These are phyloP conservation scores for Xylariales sp. DNA, from an alignment of 2,329 filamentous ascomycete species.

Conservation along the genomic window DNA sequence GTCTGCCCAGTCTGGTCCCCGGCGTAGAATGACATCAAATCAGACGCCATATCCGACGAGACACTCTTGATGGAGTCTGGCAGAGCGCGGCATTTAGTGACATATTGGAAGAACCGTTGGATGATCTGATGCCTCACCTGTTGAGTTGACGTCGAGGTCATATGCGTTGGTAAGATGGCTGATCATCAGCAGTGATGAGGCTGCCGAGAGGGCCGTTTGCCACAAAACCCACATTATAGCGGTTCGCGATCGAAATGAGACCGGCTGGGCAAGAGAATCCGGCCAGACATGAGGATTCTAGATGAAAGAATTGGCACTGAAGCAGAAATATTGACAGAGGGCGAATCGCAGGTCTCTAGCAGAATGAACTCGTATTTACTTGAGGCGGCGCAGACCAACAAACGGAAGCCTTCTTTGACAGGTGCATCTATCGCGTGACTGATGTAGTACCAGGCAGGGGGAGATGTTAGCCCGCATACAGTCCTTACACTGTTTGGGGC, in stretches of 20 bases:
- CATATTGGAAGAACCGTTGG: background rate
- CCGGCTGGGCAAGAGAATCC: background rate
- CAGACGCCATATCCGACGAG: slow-evolving; percentile 45
- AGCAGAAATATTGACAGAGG: too few relatives aligned
- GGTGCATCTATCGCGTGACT: too few relatives aligned
- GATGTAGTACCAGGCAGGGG: too few relatives aligned
- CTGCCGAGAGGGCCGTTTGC: slow-evolving; percentile 15
- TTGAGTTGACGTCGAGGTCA: slow-evolving; percentile 22
- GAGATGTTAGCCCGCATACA: too few relatives aligned
- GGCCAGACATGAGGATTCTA: too few relatives aligned
- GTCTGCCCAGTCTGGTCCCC: slow-evolving; percentile 46
- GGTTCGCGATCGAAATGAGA: slow-evolving; percentile 10
- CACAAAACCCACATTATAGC: slow-evolving; percentile 17
- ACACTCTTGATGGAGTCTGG: slow-evolving; percentile 46
- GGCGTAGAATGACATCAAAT: slow-evolving; percentile 44
- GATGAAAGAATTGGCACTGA: too few relatives aligned
- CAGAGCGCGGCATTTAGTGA: background rate
- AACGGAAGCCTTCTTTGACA: too few relatives aligned
- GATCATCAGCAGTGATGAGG: slow-evolving; percentile 15
- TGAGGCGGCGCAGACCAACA: too few relatives aligned
- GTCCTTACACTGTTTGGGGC: too few relatives aligned
- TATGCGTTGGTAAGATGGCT: slow-evolving; percentile 16
- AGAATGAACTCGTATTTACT: too few relatives aligned
- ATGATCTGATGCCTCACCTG: slow-evolving; percentile 15
- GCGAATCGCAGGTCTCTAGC: too few relatives aligned